phyloP scores from a whole-genome alignment of 805 yeast genomes.

The Teunomyces funiuensis region DNA sequence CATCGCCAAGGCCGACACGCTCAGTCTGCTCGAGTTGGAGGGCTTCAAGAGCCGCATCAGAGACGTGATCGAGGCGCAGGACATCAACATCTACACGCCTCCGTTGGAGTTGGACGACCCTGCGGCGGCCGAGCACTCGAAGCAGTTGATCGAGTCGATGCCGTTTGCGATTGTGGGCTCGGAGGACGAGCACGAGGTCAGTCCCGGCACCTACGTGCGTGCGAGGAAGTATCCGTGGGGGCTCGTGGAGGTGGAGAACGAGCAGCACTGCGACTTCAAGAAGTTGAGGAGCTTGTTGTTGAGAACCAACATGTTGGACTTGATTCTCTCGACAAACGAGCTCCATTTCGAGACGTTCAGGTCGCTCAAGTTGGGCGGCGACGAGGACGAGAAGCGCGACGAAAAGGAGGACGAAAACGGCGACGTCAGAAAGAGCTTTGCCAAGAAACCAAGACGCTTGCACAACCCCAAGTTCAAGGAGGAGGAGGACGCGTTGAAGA shows the following conservation, averaged over 20 bases:
- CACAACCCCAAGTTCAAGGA: conserved; percentile 92
- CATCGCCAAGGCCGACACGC: conserved; percentile 85
- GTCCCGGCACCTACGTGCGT: conserved; percentile 62
- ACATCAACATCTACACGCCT: conserved; percentile 79
- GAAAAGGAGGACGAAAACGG: conserved; percentile 32
- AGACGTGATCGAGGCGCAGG: conserved; percentile 80
- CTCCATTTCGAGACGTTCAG: conserved; percentile 80
- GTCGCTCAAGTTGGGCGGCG: conserved; percentile 58
- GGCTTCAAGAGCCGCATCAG: conserved; percentile 74
- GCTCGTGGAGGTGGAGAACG: conserved; percentile 82
- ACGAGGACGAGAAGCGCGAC: conserved; percentile 27
- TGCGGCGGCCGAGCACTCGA: conserved; percentile 77
- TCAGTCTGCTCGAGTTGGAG: conserved; percentile 67
- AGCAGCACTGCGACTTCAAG: conserved; percentile 80
- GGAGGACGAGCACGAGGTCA: conserved; percentile 64
- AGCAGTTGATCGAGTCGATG: conserved; percentile 77
- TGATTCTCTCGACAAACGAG: conserved; percentile 77
- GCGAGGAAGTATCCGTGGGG: conserved; percentile 95
- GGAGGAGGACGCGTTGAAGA: conserved; percentile 91
- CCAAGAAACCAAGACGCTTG: conserved; percentile 54
- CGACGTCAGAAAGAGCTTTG: conserved; percentile 26
- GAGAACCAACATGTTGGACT: conserved; percentile 81
- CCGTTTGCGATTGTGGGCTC: conserved; percentile 85
- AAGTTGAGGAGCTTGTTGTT: conserved; percentile 74
- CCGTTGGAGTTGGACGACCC: conserved; percentile 75